Base-by-base conservation (phyloP, 805 yeast genomes). In the Jamesozyma spencerorum region DNA sequence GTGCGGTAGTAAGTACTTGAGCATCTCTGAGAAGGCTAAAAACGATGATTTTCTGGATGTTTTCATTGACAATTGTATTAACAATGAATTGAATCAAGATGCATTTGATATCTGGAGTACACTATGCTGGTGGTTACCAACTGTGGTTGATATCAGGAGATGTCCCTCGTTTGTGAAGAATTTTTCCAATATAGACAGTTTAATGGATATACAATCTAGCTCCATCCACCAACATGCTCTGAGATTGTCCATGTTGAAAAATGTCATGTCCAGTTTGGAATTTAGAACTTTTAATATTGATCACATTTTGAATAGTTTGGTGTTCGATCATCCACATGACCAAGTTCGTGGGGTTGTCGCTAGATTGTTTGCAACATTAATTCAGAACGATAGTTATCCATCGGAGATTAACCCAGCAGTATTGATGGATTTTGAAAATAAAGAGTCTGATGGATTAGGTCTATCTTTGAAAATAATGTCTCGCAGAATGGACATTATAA, bases 41-140 rank as follows among this genome's bases (percentile, higher is more conserved):
- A 64, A 80, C 43, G 84, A 79, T 47, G 52, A 47, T 0, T 72
- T 70, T 39, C 52, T 82, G 18, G 52, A 68, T 1, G 49, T 45
- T 1, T 75, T 74, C 42, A 56, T 84, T 31, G 50, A 53, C 0
- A 47, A 55, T 0, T 69, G 79, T 4, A 66, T 85, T 27, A 64
- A 67, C 5, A 62, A 69, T 27, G 85, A 80, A 35, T 59, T 90
- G 41, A 74, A 85, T 1, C 94, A 86, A 3, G 92, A 87, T 26
- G 81, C 79, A 3, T 61, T 71, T 30, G 73, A 70, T 15, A 76
- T 83, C 31, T 92, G 97, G 97, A 69, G 70, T 28, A 72, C 85
- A 0, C 73, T 85, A 37, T 67, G 81, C 3, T 80, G 85, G 81
- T 81, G 86, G 83, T 53, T 77, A 1, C 82, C 86, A 0, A 59